Conservation (phyloP, 129 eudicot genomes). For the Mikania micrantha region DNA sequence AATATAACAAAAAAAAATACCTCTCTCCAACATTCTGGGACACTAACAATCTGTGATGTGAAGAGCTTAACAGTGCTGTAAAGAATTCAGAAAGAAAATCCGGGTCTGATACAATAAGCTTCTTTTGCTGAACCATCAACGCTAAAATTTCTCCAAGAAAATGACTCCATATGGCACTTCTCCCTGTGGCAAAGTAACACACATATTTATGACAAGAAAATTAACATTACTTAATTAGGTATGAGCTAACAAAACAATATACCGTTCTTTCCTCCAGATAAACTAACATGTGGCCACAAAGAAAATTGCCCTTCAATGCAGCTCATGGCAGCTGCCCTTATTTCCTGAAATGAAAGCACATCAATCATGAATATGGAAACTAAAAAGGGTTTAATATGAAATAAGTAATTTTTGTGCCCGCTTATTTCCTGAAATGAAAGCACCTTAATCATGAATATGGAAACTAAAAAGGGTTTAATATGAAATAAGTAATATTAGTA, state of each 20-base stretch:
- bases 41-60: conserved; percentile 54
- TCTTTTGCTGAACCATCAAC: conserved; percentile 67
- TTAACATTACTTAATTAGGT: background rate
- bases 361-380: background rate
- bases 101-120: conserved; percentile 60
- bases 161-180: conserved; percentile 38
- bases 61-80: conserved; percentile 51
- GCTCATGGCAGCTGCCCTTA: conserved; percentile 68
- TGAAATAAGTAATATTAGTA: background rate
- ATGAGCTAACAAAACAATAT: background rate
- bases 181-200: conserved; percentile 37
- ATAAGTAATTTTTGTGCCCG: background rate
- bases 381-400: background rate
- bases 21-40: conserved; percentile 58
- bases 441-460: conserved; percentile 1
- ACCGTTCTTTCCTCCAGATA: conserved; percentile 50
- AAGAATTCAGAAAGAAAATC: conserved; percentile 56
- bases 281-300: conserved; percentile 48
- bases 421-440: conserved; percentile 43
- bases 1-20: conserved; percentile 33
- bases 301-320: conserved; percentile 57
- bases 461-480: background rate
- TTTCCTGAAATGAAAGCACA: conserved; percentile 30
- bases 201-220: background rate
- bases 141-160: conserved; percentile 66